Conservation (phyloP, 148 eudicot species). For the Chenopodium berlandieri region DNA sequence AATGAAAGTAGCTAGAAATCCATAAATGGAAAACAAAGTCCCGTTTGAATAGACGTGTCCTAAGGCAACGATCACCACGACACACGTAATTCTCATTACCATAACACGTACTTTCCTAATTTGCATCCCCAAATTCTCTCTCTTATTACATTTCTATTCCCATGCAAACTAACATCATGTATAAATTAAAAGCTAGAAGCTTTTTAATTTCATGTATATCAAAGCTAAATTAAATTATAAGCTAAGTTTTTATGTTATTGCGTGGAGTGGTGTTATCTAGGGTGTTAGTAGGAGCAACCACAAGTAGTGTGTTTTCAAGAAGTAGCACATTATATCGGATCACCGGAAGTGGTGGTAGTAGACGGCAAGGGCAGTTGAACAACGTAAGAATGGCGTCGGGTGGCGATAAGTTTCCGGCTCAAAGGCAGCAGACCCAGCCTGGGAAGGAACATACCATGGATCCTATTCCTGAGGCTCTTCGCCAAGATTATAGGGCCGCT, state of each 20-base stretch:
- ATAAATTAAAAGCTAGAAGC: background rate
- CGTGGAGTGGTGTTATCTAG: conserved; percentile 3
- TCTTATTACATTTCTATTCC: background rate
- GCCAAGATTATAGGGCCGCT: conserved; percentile 47
- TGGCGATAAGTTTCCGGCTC: conserved; percentile 54
- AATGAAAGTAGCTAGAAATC: background rate
- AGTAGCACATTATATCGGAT: background rate
- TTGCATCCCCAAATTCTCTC: background rate
- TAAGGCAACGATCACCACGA: background rate
- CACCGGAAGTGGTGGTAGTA: background rate
- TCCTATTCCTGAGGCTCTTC: conserved; percentile 49
- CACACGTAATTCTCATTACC: conserved; percentile 18
- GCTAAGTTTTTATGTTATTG: conserved; percentile 9
- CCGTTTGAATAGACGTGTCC: conserved; percentile 14
- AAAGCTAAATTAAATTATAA: background rate
- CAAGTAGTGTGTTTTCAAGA: background rate
- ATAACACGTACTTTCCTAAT: background rate
- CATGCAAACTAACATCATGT: background rate
- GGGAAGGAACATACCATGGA: conserved; percentile 84
- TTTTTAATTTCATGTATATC: background rate
- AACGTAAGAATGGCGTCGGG: conserved; percentile 48
- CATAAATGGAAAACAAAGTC: background rate
- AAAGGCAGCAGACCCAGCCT: conserved; percentile 66
- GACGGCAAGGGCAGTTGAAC: background rate
- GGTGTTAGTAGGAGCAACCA: background rate